These are phyloP conservation scores for Fusarium algeriense DNA, from an alignment of 2,329 filamentous ascomycete species.

Conservation along the genomic window DNA sequence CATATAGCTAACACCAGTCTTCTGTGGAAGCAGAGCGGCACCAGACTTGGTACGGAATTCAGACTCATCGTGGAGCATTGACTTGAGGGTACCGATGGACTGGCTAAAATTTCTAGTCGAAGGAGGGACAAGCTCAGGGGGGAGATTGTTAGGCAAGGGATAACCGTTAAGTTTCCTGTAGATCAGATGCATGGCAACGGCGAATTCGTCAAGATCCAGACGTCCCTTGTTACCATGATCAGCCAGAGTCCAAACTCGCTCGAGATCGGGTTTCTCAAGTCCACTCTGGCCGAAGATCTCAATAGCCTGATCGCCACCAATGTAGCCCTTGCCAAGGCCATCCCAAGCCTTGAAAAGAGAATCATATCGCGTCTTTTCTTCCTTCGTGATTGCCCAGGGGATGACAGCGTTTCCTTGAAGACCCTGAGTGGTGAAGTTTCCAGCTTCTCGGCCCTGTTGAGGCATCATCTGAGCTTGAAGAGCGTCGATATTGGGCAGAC, in stretches of 20 bases:
- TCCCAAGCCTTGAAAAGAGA: constrained; percentile 97
- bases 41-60: constrained; percentile 90
- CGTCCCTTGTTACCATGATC: constrained; percentile 95
- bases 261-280: constrained; percentile 88
- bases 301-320: constrained; percentile 91
- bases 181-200: constrained; percentile 98
- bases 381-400: constrained; percentile 98
- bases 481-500: constrained; percentile 92
- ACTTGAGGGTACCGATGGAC: constrained; percentile 93
- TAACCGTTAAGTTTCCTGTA: constrained; percentile 98
- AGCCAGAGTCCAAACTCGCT: constrained; percentile 93
- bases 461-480: constrained; percentile 97
- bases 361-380: constrained; percentile 97
- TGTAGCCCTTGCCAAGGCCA: constrained; percentile 90
- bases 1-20: constrained; percentile 97
- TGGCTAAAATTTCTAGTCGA: constrained; percentile 94
- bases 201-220: constrained; percentile 96
- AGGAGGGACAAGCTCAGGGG: constrained; percentile 91
- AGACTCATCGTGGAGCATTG: constrained; percentile 88
- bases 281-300: constrained; percentile 98
- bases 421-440: constrained; percentile 84
- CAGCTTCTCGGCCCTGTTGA: constrained; percentile 88
- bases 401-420: constrained; percentile 94
- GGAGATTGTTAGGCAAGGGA: constrained; percentile 86
- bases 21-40: constrained; percentile 90